Conservation (phyloP, 768 basidiomycete species). For the Mycena polygramma region DNA sequence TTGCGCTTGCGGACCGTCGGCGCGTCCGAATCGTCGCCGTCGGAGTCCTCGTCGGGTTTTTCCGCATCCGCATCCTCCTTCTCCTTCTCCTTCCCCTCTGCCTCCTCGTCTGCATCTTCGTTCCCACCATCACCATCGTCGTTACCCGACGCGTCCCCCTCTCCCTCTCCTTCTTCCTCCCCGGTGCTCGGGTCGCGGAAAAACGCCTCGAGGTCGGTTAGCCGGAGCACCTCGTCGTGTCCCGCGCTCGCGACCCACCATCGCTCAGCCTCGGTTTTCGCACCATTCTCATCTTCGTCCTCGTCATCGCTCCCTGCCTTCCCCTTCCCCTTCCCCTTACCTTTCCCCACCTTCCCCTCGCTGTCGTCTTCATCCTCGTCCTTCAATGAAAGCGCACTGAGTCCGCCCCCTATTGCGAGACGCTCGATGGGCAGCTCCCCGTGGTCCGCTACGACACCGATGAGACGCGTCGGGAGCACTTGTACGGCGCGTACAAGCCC, state of each 20-base stretch:
- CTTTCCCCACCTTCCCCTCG: conserved; percentile 34
- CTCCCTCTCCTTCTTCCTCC: conserved; percentile 51
- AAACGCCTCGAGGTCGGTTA: conserved; percentile 87
- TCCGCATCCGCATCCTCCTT: conserved; percentile 40
- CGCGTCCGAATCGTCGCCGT: conserved; percentile 43
- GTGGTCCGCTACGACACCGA: conserved; percentile 93
- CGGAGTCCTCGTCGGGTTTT: conserved; percentile 18
- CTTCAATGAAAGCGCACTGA: conserved; percentile 48
- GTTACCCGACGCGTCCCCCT: conserved; percentile 44
- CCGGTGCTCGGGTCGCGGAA: conserved; percentile 59
- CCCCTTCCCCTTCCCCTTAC: conserved; percentile 34
- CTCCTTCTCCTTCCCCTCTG: conserved; percentile 34
- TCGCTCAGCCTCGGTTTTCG: conserved; percentile 44
- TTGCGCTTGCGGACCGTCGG: conserved; percentile 66
- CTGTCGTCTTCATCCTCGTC: conserved; percentile 34
- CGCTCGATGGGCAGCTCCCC: conserved; percentile 94
- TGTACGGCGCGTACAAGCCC: conserved; percentile 90
- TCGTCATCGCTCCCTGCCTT: conserved; percentile 21
- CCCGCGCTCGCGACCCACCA: conserved; percentile 95
- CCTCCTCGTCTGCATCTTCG: conserved; percentile 39
- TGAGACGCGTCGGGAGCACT: conserved; percentile 88
- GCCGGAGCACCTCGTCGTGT: conserved; percentile 87
- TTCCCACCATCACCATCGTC: conserved; percentile 45
- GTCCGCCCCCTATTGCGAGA: conserved; percentile 70
- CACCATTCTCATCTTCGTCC: conserved; percentile 35